Evolutionary conservation across 768 basidiomycete species (phyloP), one percentile per base, ranked within the genome.

Genomic region (Suillus americanus): DNA sequence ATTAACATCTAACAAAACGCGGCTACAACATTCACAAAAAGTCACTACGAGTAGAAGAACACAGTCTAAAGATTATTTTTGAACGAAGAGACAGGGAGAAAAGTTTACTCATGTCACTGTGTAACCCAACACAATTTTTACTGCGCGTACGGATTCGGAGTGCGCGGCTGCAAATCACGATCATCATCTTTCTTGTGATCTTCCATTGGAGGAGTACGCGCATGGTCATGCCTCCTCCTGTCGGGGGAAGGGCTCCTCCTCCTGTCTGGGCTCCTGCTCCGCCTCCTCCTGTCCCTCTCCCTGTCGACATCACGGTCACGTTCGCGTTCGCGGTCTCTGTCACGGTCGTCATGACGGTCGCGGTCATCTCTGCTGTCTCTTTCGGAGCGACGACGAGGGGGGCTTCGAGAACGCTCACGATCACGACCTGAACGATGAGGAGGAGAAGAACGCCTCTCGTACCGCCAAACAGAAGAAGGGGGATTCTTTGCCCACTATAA

Each of bases 401-500:
- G 85, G 71, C 83, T 84, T 56, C 85, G 84, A 66, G 83, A 85
- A 68, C 85, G 81, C 23, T 82, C 81, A 62, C 80, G 79, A 60
- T 81, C 78, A 46, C 79, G 69, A 60, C 61, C 70, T 67, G 68
- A 75, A 71, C 78, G 78, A 40, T 73, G 62, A 66, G 81, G 69
- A 71, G 83, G 77, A 35, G 85, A 79, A 51, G 82, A 78, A 64
- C 85, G 82, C 69, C 88, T 80, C 54, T 90, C 88, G 68, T 85
- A 87, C 66, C 91, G 89, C 91, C 91, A 93, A 46, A 89, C 86
- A n/a, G 89, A 83, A 48, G 89, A 91, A 5, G 91, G 92, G 64
- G 91, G 91, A 70, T 88, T 88, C 75, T 92, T 92, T 51, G 90
- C 89, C 90, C 90, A 91, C 89, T 90, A 60, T 16, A 35, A 59